Conservation (phyloP, 108 stramenopile species). For the Cyclotella cryptica region DNA sequence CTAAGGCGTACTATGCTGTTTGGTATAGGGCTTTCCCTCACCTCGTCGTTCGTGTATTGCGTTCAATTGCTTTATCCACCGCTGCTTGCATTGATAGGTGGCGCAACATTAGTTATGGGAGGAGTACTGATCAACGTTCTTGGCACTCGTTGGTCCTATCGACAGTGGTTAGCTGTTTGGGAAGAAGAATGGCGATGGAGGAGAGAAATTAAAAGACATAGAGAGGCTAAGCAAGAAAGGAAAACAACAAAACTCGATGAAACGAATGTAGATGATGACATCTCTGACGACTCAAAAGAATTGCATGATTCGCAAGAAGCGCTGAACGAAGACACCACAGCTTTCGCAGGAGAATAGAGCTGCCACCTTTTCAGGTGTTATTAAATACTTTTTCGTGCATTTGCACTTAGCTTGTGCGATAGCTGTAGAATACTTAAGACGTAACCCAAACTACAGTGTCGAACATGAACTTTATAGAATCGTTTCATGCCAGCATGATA, state of each 20-base stretch:
- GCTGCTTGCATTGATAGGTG: slow-evolving; percentile 46
- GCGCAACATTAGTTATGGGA: slow-evolving; percentile 43
- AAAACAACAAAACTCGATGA: background rate
- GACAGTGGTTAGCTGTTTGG: slow-evolving; percentile 40
- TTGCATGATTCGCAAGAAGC: background rate
- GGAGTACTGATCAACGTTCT: slow-evolving; percentile 35
- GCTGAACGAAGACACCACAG: background rate
- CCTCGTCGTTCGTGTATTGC: slow-evolving; percentile 47
- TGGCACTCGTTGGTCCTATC: slow-evolving; percentile 27
- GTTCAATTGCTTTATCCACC: slow-evolving; percentile 54
- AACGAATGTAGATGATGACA: background rate
- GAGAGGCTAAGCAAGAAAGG: slow-evolving; percentile 17
- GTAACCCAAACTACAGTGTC: background rate
- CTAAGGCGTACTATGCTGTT: slow-evolving; percentile 45
- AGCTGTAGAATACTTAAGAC: background rate
- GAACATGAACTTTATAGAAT: too few species aligned
- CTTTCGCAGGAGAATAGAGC: background rate
- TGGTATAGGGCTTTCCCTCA: slow-evolving; percentile 50
- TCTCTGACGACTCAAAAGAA: background rate
- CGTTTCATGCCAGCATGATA: too few species aligned
- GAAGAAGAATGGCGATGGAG: slow-evolving; percentile 53
- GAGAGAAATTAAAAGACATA: slow-evolving; percentile 39
- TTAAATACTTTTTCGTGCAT: background rate
- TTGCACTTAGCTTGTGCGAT: background rate
- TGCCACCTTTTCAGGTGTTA: background rate